A percentile compares a stretch with the other conserved stretches of the same genome.
Conservation (phyloP, 805 yeast genomes). For the Lipomyces anomalus region DNA sequence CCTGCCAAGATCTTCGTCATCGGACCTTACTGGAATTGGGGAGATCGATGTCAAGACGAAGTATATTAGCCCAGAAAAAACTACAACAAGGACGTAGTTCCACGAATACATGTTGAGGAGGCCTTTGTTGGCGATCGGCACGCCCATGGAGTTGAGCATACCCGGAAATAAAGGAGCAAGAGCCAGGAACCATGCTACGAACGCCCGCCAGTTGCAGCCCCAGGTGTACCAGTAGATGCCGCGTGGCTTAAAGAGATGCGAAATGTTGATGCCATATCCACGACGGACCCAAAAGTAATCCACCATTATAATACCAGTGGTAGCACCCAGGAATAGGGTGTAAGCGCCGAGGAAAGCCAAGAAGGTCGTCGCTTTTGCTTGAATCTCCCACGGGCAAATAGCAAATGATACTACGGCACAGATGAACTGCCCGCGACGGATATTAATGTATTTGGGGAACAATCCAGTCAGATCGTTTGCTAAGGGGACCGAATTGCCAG, state of each 20-base stretch:
- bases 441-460: constrained; percentile 45
- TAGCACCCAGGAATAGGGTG: constrained; percentile 72
- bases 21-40: no score
- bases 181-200: constrained; percentile 36
- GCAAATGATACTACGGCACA: constrained; percentile 72
- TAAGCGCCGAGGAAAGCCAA: constrained; percentile 77
- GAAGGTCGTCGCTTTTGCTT: constrained; percentile 63
- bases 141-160: no score
- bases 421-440: constrained; percentile 59
- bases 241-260: constrained; percentile 37
- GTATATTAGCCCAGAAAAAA: no score
- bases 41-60: no score
- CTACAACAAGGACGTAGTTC: no score
- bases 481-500: constrained; percentile 42
- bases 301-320: constrained; percentile 72
- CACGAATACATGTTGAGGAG: no score
- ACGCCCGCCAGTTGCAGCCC: constrained; percentile 43
- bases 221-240: constrained; percentile 40
- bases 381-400: constrained; percentile 74
- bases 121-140: constrained; percentile 14
- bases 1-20: no score
- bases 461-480: constrained; percentile 36
- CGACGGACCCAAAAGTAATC: constrained; percentile 38
- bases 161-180: constrained; percentile 23
- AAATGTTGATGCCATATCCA: constrained; percentile 37